Base-by-base conservation (phyloP, 495 filamentous ascomycete genomes). In the Hypoxylon lenormandii region DNA sequence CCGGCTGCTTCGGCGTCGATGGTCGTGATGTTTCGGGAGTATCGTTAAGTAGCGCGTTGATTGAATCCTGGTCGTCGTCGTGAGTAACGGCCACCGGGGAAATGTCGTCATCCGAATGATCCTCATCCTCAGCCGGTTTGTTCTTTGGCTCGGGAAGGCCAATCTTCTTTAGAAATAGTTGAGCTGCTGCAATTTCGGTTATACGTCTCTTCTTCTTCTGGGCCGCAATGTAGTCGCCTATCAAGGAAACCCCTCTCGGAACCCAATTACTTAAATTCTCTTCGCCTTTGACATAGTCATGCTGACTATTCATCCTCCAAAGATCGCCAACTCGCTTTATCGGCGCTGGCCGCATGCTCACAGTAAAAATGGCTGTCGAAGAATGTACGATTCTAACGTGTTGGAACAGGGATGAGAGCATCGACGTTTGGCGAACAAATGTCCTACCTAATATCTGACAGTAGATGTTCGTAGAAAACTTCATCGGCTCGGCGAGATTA, bases 301-400 rank as follows among this genome's bases (percentile, higher is more conserved):
- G 88, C 48, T 92, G 88, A 2, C 92, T 97, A 76, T 93, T 94
- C 93, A 98, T 96, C 51, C 95, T 86, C 95, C 95, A 98, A 3
- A 98, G 83, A 72, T 98, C 95, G 6, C 91, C 91, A 0, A 91
- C 95, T 23, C 92, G 87, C 78, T 97, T 97, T 40, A 94, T 92
- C 18, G 93, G 92, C 10, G 91, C 88, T 0, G 95, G 95, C 40
- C 90, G 91, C 76, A 99, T 88, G 23, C 87, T 86, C 37, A 97
- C 79, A 7, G 91, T 91, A 80, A 96, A 99, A 64, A 96, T 90
- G 38, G 87, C 88, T 19, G 90, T 90, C 1, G 89, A 91, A 19
- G 92, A 94, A 78, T 94, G 93, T 16, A 96, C 91, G 68, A 97
- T 89, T 23, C 93, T 86, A 11, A 90, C 89, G 15, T 88, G 87